Evolutionary conservation across 1,284 basidiomycete genomes (phyloP).

Genomic region (Apiotrichum laibachii): DNA sequence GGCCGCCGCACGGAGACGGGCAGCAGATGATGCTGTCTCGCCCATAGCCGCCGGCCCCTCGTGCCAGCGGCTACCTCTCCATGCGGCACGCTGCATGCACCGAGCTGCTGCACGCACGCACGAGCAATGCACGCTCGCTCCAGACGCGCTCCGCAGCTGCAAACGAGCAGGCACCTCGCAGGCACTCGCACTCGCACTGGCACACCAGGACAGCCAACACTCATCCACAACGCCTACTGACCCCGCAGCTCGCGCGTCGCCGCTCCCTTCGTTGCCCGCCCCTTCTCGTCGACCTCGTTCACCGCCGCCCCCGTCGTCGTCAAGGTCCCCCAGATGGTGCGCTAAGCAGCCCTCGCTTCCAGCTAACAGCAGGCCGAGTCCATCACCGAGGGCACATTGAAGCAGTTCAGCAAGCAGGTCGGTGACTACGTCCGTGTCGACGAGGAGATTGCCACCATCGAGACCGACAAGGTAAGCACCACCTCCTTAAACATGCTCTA

Average conservation of each 20-base stretch:
- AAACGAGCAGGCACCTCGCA: no score
- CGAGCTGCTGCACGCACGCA: no score
- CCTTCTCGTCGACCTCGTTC: conserved; percentile 20
- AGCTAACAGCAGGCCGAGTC: conserved; percentile 69
- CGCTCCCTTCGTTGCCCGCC: conserved; percentile 11
- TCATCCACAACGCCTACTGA: background rate
- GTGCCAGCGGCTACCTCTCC: no score
- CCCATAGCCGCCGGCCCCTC: no score
- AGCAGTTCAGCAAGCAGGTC: conserved; percentile 90
- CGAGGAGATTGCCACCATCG: conserved; percentile 96
- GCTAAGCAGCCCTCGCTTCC: conserved; percentile 1
- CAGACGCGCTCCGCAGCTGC: no score
- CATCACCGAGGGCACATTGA: conserved; percentile 95
- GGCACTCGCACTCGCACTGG: no score
- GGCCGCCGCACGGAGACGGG: no score
- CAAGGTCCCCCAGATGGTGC: conserved; percentile 90
- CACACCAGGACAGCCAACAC: no score
- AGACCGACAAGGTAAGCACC: conserved; percentile 87
- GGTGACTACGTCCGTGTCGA: conserved; percentile 88
- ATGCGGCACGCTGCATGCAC: no score
- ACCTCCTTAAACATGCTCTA: conserved; percentile 2
- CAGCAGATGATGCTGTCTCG: no score
- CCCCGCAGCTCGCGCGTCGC: conserved; percentile 8
- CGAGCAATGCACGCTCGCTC: no score
- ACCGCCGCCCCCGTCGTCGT: conserved; percentile 50